Conservation (phyloP, 2,329 filamentous ascomycete species). For the Macroventuria anomochaeta region DNA sequence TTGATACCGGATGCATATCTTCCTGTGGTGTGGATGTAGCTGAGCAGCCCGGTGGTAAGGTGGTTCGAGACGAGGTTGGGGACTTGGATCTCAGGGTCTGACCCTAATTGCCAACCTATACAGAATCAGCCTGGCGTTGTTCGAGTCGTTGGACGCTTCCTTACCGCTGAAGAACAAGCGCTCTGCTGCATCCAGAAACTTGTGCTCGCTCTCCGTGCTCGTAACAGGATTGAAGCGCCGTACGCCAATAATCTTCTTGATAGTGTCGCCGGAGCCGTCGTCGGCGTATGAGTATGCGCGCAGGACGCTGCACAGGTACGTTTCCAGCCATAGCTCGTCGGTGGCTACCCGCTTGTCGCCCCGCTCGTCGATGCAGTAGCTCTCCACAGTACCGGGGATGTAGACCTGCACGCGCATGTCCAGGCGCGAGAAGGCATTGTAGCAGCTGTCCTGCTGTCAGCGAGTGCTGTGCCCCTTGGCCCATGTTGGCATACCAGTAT, state of each 20-base stretch:
- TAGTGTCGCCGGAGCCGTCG: conserved; percentile 90
- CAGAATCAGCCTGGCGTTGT: conserved; percentile 11
- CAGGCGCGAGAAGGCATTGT: conserved; percentile 97
- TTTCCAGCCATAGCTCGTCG: conserved; percentile 95
- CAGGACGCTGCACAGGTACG: conserved; percentile 92
- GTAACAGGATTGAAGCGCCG: conserved; percentile 96
- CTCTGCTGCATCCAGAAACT: conserved; percentile 92
- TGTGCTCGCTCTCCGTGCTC: conserved; percentile 97
- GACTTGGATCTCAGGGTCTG: conserved; percentile 95
- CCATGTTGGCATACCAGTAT: conserved; percentile 72
- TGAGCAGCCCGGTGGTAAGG: conserved; percentile 87
- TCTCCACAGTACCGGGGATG: conserved; percentile 94
- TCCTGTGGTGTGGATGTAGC: conserved; percentile 94
- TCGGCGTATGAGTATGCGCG: conserved; percentile 97
- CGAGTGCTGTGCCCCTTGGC: conserved; percentile 1
- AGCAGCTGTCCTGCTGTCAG: conserved; percentile 67
- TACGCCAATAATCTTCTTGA: conserved; percentile 97
- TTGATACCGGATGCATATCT: conserved; percentile 96
- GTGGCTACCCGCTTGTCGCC: conserved; percentile 93
- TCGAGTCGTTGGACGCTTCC: neutral
- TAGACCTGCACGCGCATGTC: conserved; percentile 99
- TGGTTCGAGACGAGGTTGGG: conserved; percentile 97
- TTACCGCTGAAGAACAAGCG: conserved; percentile 90
- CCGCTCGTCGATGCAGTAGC: conserved; percentile 95
- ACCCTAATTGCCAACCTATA: conserved; percentile 86